Base-by-base conservation (phyloP, 2,329 filamentous ascomycete species). In the Sporothrix euskadiensis region DNA sequence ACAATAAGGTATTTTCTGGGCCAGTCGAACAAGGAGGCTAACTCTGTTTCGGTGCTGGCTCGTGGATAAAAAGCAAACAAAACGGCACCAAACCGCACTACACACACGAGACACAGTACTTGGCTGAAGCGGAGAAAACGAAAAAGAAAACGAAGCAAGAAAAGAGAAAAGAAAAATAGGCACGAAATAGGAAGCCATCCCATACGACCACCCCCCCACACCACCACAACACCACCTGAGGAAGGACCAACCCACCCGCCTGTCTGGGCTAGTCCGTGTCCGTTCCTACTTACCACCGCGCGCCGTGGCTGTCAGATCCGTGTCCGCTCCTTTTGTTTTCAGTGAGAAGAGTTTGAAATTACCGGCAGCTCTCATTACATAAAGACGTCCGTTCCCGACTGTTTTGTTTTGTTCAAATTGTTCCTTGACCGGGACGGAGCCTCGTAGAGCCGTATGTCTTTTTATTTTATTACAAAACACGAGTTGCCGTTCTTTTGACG, bases 61-160 rank as follows among this genome's bases (percentile, higher is more conserved):
- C 12, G 39, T n/a, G 19, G 9, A 63, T 32, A 16, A 54, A 56
- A 26, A 30, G 8, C 9, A 19, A 26, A 56, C 9, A 56, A 14
- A 56, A 56, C 49, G 3, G n/a, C 52, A 56, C 30, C 26, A 35
- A 30, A 19, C 30, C 19, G 56, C 56, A 63, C 26, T 26, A 26
- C 26, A 26, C 26, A 26, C 26, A 26, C 26, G 26, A 26, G 26
- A n/a, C 52, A 56, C 1, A 35, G 35, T 35, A n/a, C 52, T 63
- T 22, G 59, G 59, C 35, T 8, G 59, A 63, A 63, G 59, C 59
- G 59, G 59, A 63, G 59, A 41, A 63, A 63, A 59, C 56, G 30
- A 59, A 63, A 22, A 63, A 22, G 32, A 63, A 41, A 10, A 63
- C 9, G 12, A 59, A 30, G 30, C 26, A 12, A 39, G 44, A 56